Evolutionary conservation across 495 filamentous ascomycete genomes (phyloP), one percentile per base, ranked within the genome.

Genomic region (Paragyromitra xinjiangensis): DNA sequence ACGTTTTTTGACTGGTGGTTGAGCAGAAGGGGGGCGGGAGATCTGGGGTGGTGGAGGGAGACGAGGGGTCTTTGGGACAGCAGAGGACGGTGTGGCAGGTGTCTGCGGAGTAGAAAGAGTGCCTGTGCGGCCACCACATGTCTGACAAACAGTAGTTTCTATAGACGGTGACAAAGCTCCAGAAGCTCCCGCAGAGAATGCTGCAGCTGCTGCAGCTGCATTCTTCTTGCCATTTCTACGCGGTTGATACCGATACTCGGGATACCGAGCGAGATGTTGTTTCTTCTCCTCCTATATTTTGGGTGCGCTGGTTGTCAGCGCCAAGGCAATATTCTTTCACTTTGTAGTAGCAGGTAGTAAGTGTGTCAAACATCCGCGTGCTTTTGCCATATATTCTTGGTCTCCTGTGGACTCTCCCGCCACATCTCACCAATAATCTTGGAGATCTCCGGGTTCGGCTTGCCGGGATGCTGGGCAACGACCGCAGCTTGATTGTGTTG

Each of bases 401-500:
- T 87, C n/a, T 92, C 90, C 42, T 91, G 86, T 4, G 90, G 85
- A 75, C 94, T 89, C 74, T 88, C 86, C 72, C 90, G 88, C 95
- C 95, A 99, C 88, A 93, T 91, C 81, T 94, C 91, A 55, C 96
- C 95, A 81, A 98, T 97, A 78, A 98, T 95, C 84, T 98, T 98
- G 48, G 95, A 98, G 72, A 99, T 97, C 63, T 99, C 94, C 5
- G 95, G 95, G 84, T 99, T 99, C 44, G 96, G 90, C 77, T 97
- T 89, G 53, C 94, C 93, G 6, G 94, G 95, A 81, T 98, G 87
- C 79, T 92, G 89, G 11, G 90, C 87, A 7, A 95, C 92, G 9
- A 98, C 92, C 8, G 88, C 85, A 6, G 90, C 90, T 85, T 98
- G 95, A 81, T 95, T 91, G 83, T 96, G 93, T 83, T 98, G 95